Conservation (phyloP, 345 rosid species). For the Zanthoxylum bungeanum region DNA sequence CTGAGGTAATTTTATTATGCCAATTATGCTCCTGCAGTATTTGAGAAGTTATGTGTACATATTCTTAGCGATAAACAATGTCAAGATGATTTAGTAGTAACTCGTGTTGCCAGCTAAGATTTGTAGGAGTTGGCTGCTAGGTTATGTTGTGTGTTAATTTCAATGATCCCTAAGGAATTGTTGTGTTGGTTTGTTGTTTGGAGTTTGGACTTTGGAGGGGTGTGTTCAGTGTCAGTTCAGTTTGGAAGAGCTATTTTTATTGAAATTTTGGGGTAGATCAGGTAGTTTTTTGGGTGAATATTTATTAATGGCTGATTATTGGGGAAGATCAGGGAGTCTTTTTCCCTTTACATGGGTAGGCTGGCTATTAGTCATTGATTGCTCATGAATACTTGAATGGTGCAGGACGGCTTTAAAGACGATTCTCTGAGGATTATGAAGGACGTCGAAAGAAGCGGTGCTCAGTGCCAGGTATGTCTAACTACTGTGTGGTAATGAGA, state of each 20-base stretch:
- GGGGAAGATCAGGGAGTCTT: not conserved
- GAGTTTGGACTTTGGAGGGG: too few relatives aligned
- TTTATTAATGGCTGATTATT: too few relatives aligned
- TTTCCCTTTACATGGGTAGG: not conserved
- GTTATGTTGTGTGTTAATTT: not conserved
- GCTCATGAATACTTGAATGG: constrained; percentile 12
- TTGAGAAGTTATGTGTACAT: not conserved
- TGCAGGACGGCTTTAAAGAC: constrained; percentile 93
- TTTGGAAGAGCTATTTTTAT: not conserved
- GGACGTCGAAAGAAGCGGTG: constrained; percentile 56
- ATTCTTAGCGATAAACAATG: not conserved
- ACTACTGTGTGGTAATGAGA: not conserved
- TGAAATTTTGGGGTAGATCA: too few relatives aligned
- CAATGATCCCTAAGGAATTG: not conserved
- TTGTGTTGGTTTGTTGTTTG: not conserved
- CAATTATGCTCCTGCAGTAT: not conserved
- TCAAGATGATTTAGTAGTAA: not conserved
- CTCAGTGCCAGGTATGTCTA: constrained; percentile 67
- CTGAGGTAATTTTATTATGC: constrained; percentile 46
- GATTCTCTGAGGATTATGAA: constrained; percentile 89
- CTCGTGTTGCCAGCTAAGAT: not conserved
- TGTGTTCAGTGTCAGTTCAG: not conserved
- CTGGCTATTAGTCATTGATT: not conserved
- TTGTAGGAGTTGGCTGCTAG: not conserved
- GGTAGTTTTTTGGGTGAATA: too few relatives aligned